Evolutionary conservation across 805 yeast genomes (phyloP), one percentile per base, ranked within the genome.

Genomic region (Sungouiella blattae): DNA sequence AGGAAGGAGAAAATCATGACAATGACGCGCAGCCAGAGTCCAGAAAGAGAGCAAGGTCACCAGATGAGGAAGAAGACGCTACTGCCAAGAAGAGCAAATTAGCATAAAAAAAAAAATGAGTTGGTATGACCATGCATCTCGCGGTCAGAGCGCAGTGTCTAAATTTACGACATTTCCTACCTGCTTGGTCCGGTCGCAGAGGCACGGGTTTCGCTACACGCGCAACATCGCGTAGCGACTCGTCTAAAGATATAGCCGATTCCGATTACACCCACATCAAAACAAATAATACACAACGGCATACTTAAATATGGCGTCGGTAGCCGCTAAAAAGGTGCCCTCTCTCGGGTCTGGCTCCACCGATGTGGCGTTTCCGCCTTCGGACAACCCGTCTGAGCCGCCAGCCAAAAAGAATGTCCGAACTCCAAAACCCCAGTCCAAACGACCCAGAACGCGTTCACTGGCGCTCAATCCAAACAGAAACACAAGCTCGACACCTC

Each of bases 391-490:
- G 9, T 20, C 22, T 9, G 22, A 20, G 9, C 6, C 22, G 8
- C 22, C 22, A 9, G 9, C n/a, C 6, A 20, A 33, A 6, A 36
- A 36, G n/a, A 28, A 28, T 20, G 34, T 33, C 23, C 27, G 20
- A 9, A 33, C 30, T n/a, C n/a, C 35, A 6, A 15, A 16, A 5
- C 11, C 26, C 2, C 28, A 26, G 4, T 18, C 15, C n/a, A 27
- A 18, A 9, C 35, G 44, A 12, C 49, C 47, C 28, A 30, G 47
- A 12, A 45, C 49, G 15, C 43, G 49, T 2, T 35, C 40, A 17
- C 32, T 37, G 26, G 32, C 33, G 13, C 26, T 32, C 3, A 37
- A 31, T 22, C 32, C 35, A 11, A 35, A 29, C 14, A 22, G 22
- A 11, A 21, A 20, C 9, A 20, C 22, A 20, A 20, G 6, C 22